Base-by-base conservation (phyloP, 495 filamentous ascomycete species). In the Parathielavia appendiculata region DNA sequence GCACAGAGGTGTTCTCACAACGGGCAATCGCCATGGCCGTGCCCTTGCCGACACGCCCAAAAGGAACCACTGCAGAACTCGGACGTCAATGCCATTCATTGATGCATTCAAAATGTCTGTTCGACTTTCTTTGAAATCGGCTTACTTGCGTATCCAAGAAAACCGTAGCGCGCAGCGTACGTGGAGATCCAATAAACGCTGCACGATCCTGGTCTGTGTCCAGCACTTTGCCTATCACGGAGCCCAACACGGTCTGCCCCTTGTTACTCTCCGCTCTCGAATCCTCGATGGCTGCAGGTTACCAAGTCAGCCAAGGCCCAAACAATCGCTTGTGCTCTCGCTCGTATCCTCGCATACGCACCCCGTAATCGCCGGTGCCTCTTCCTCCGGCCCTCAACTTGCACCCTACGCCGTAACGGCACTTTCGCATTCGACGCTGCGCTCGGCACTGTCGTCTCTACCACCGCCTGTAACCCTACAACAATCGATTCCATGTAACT, bases 161-260 rank as follows among this genome's bases (percentile, higher is more conserved):
- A 13, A 17, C 10, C 4, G 45, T 54, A 36, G 52, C 52, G 52
- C 52, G 52, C 26, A 30, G 26, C 6, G 26, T 6, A 30, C 52
- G 26, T 26, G 39, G 16, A 14, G 51, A 46, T 17, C 58, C 52
- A 60, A 56, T 60, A 43, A 36, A 14, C 10, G 52, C 52, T 20
- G 38, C 34, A 23, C 4, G 30, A 55, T 52, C 58, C 58, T 23
- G 35, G 58, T 46, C 35, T 17, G 26, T 6, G 3, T 30, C 26
- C 6, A 30, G 35, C 51, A 54, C 48, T 30, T 53, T 57, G n/a
- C 59, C 54, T 19, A 43, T 57, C 39, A n/a, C 53, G 13, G 54
- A 3, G 52, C 16, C 40, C 43, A 23, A 26, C 17, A 16, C 39
- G 34, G 26, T 35, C 40, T 34, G 10, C 26, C 47, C 47, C 26